Conservation (phyloP, 1,284 basidiomycete species). For the Mycena sp. region DNA sequence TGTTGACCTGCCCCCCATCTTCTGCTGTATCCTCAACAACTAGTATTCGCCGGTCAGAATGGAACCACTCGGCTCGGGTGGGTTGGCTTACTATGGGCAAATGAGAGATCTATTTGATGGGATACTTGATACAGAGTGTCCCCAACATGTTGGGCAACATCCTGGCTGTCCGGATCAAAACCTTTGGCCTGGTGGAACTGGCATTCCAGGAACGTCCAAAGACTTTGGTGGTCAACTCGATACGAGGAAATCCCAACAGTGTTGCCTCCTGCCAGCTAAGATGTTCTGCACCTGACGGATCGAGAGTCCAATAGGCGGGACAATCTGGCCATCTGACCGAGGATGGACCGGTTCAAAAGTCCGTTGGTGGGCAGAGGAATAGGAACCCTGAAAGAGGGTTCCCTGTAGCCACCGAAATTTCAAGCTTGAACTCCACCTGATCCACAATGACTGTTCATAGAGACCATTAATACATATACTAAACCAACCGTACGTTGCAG, state of each 20-base stretch:
- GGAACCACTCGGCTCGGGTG: no score
- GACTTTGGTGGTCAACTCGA: not conserved
- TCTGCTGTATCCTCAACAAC: no score
- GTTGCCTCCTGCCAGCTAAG: not conserved
- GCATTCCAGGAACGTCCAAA: not conserved
- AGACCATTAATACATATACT: not conserved
- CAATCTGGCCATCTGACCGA: not conserved
- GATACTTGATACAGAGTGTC: not conserved
- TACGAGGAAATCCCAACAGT: not conserved
- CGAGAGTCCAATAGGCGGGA: not conserved
- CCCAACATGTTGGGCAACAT: not conserved
- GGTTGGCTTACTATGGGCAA: not conserved
- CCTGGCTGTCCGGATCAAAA: conserved; percentile 1
- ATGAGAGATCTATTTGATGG: not conserved
- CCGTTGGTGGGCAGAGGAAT: not conserved
- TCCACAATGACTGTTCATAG: not conserved
- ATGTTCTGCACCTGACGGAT: not conserved
- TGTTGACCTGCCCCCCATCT: no score
- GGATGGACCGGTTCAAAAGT: not conserved
- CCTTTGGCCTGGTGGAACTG: not conserved
- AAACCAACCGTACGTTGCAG: no score
- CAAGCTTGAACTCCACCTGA: not conserved
- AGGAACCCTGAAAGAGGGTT: not conserved
- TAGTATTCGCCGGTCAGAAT: no score
- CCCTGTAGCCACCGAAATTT: not conserved